A percentile compares a stretch with the other conserved stretches of the same genome.
These are phyloP conservation scores for Lunularia cruciata DNA, from an alignment of 225 moss, liverwort and hornwort genomes.

Conservation along the genomic window DNA sequence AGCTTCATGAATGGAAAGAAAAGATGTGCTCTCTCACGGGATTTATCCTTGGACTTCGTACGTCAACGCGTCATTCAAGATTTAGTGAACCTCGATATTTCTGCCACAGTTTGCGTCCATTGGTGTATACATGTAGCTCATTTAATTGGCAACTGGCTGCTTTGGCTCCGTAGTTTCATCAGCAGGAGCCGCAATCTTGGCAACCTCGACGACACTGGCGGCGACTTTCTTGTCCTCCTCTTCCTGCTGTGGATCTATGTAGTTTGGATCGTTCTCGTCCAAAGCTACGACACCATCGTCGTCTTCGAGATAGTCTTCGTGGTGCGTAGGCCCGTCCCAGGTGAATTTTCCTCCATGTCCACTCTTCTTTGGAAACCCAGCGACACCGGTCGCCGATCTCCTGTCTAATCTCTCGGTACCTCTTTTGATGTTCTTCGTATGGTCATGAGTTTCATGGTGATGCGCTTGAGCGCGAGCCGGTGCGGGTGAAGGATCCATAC, in stretches of 20 bases:
- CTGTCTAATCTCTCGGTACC: conserved; percentile 48
- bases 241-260: conserved; percentile 48
- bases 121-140: background rate
- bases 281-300: conserved; percentile 31
- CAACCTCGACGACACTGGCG: background rate
- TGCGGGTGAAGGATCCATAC: too few species aligned
- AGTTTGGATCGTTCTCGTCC: conserved; percentile 67
- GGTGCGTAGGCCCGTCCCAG: conserved; percentile 36
- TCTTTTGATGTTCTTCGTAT: conserved; percentile 36
- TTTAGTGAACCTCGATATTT: background rate
- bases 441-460: conserved; percentile 30
- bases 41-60: background rate
- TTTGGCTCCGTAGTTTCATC: background rate
- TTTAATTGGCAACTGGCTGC: background rate
- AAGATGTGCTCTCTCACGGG: background rate
- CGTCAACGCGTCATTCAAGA: background rate
- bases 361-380: conserved; percentile 52
- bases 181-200: background rate
- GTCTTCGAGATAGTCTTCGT: conserved; percentile 28
- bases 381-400: conserved; percentile 42
- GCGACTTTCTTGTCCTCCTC: conserved; percentile 7
- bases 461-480: background rate
- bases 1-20: background rate
- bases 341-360: conserved; percentile 71
- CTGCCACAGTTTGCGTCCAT: background rate